These are phyloP conservation scores for Quercus suber DNA, from an alignment of 306 rosid species.

Conservation along the genomic window DNA sequence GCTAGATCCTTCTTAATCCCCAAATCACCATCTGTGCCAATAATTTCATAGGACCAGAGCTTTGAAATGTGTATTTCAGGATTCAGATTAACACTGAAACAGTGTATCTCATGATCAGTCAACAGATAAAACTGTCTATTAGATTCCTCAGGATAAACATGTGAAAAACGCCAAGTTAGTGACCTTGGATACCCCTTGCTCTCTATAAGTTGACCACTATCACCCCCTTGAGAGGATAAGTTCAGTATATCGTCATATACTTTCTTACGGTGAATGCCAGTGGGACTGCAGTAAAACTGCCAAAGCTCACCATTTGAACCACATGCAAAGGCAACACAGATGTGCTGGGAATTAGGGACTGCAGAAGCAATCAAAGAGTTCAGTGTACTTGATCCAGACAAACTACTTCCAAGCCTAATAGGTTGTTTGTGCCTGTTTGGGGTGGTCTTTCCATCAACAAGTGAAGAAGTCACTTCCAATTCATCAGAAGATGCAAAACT, in stretches of 20 bases:
- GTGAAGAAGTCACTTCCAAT: constrained; percentile 33
- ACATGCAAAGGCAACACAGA: constrained; percentile 69
- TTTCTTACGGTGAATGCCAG: constrained; percentile 54
- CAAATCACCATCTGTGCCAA: constrained; percentile 79
- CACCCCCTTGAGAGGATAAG: constrained; percentile 42
- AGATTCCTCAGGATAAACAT: constrained; percentile 39
- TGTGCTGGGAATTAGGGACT: constrained; percentile 42
- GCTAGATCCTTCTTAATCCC: constrained; percentile 94
- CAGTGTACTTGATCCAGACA: constrained; percentile 35
- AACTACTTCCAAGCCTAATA: constrained; percentile 34
- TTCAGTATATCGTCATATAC: constrained; percentile 33
- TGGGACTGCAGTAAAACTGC: constrained; percentile 72
- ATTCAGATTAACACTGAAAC: constrained; percentile 54
- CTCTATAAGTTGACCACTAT: constrained; percentile 40
- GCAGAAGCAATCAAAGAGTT: constrained; percentile 78
- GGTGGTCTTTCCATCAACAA: constrained; percentile 42
- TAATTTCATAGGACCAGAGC: constrained; percentile 85
- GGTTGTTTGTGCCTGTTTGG: constrained; percentile 36
- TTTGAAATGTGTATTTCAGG: constrained; percentile 54
- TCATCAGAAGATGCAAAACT: constrained; percentile 65
- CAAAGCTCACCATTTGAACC: constrained; percentile 80
- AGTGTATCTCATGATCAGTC: constrained; percentile 79
- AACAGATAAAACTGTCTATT: constrained; percentile 55
- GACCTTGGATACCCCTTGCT: constrained; percentile 92
- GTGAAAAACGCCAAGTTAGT: constrained; percentile 67